phyloP scores from a whole-genome alignment of 352 stramenopile genomes.

The Globisporangium acanthophoron region DNA sequence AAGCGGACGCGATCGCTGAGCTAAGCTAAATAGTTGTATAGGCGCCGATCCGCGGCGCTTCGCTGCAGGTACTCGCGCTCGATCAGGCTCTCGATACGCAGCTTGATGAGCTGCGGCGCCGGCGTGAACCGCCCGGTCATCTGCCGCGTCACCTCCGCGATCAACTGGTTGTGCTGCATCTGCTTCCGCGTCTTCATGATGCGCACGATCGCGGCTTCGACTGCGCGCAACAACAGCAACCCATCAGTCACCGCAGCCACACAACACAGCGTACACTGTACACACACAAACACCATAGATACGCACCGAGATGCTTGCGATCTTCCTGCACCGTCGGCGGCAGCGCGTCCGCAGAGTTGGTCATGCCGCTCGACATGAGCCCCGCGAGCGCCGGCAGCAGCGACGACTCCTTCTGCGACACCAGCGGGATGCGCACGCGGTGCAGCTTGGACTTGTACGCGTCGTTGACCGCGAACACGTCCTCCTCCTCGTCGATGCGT shows the following conservation, averaged over 20 bases:
- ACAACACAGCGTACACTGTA: neutral
- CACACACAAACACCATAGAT: neutral
- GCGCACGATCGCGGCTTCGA: conserved; percentile 92
- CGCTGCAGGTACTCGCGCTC: conserved; percentile 99
- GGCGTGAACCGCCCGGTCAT: conserved; percentile 91
- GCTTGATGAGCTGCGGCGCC: conserved; percentile 95
- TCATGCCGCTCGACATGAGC: conserved; percentile 21
- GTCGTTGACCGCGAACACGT: conserved; percentile 93
- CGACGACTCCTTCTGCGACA: conserved; percentile 80
- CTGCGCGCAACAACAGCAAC: conserved; percentile 8
- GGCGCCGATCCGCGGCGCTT: conserved; percentile 84
- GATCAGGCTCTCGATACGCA: conserved; percentile 98
- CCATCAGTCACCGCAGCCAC: too few species aligned
- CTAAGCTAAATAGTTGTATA: conserved; percentile 99
- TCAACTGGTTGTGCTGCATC: conserved; percentile 90
- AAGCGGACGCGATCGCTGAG: neutral
- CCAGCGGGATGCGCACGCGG: conserved; percentile 76
- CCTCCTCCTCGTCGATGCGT: conserved; percentile 91
- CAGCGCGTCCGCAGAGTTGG: conserved; percentile 62
- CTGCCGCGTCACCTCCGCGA: conserved; percentile 87
- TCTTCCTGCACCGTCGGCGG: conserved; percentile 93
- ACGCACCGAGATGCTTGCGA: conserved; percentile 88
- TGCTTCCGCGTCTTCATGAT: conserved; percentile 96
- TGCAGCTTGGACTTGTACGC: conserved; percentile 94
- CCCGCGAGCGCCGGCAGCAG: conserved; percentile 31